Percentiles rank a stretch among this genome's conserved stretches.
These are phyloP conservation scores for Aspergillus latus DNA, from an alignment of 2,329 filamentous ascomycete species.

Conservation along the genomic window DNA sequence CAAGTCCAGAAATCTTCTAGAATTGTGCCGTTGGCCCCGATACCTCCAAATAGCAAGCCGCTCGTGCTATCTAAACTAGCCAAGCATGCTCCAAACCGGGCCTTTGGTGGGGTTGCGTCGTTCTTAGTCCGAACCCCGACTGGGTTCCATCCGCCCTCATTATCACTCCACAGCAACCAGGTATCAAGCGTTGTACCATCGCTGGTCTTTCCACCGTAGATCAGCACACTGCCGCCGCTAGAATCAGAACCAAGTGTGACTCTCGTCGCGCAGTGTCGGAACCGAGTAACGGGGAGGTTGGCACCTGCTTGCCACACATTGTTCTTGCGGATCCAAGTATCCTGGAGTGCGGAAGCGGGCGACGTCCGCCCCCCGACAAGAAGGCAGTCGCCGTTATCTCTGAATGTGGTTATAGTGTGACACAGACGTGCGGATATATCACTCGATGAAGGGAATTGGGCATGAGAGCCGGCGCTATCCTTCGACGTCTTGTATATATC, in stretches of 20 bases:
- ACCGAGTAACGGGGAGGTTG: slow-evolving; percentile 69
- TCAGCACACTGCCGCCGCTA: slow-evolving; percentile 50
- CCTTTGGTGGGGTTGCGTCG: slow-evolving; percentile 36
- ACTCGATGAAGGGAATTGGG: slow-evolving; percentile 42
- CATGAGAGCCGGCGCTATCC: slow-evolving; percentile 48
- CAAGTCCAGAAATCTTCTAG: slow-evolving; percentile 65
- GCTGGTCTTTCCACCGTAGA: slow-evolving; percentile 63
- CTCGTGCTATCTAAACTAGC: slow-evolving; percentile 40
- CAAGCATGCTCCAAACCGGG: slow-evolving; percentile 59
- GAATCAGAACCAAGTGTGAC: slow-evolving; percentile 32
- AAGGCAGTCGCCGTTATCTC: slow-evolving; percentile 55
- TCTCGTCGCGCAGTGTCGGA: slow-evolving; percentile 67
- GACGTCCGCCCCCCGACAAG: slow-evolving; percentile 78
- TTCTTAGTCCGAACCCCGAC: slow-evolving; percentile 40
- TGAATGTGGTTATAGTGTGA: slow-evolving; percentile 70
- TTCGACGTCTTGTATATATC: slow-evolving; percentile 48
- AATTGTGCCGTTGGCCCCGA: slow-evolving; percentile 64
- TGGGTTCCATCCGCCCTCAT: slow-evolving; percentile 51
- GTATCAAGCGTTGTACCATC: slow-evolving; percentile 50
- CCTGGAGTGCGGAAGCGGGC: slow-evolving; percentile 65
- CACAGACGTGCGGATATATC: slow-evolving; percentile 60
- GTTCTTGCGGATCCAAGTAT: slow-evolving; percentile 72
- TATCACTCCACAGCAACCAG: slow-evolving; percentile 56
- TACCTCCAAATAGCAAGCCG: slow-evolving; percentile 72
- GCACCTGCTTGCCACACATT: slow-evolving; percentile 64